Evolutionary conservation across 2,329 filamentous ascomycete genomes (phyloP), one percentile per base, ranked within the genome.

Genomic region (Alternaria dauci): DNA sequence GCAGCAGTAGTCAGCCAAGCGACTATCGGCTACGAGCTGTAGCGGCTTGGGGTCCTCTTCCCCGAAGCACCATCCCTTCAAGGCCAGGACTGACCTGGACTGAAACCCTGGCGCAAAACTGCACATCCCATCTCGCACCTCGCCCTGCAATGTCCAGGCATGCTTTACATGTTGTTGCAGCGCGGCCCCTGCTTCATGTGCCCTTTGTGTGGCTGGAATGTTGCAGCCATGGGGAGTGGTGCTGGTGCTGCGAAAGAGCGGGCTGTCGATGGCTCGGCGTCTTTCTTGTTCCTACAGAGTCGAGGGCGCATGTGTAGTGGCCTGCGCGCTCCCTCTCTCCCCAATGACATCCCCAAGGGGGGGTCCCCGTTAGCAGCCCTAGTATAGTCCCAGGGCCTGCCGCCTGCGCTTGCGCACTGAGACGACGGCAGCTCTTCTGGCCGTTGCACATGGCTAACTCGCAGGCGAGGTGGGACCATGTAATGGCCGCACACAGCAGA

Each of bases 1-100:
- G 16, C 32, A 36, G 46, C 41, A 54, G 34, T 23, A 46, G 30
- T 32, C 34, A 23, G 60, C 60, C 65, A 66, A 66, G 68, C 54
- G 47, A 23, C 39, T 50, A 38, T 50, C 61, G 61, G 61, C 53
- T 61, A 58, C 46, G 30, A 50, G 54, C 59, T 60, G 50, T 67
- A 46, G 62, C 65, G 65, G 67, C 57, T 34, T 42, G 47, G 52
- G 58, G 38, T 48, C 46, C 56, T 52, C 55, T 65, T 69, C 62
- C 65, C 59, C 63, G 58, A 57, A 52, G 63, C 61, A 62, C 57
- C 48, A 34, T 34, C 32, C 32, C 32, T 34, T 34, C 32, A 34
- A 14, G 32, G 32, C 32, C 32, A 34, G 32, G 28, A 30, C 28
- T 30, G 28, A 30, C 28, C 28, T 11, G 28, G 28, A 34, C 32